Evolutionary conservation across 257 asterid species (phyloP).

Genomic region (Cynanchum wilfordii): DNA sequence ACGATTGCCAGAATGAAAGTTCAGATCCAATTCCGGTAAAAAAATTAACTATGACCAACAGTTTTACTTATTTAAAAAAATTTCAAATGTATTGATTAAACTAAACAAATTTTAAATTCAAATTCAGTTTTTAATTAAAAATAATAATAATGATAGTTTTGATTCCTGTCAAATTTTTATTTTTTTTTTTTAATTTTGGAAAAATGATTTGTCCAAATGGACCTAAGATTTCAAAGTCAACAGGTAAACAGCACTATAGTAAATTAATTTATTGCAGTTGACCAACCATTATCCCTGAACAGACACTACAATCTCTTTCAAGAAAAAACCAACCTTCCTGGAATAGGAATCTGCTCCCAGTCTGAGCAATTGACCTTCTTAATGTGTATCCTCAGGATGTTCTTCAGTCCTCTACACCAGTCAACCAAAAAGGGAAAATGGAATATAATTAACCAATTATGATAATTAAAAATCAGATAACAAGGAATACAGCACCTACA

Average conservation of each 20-base stretch:
- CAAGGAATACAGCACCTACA: background rate
- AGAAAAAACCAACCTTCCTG: conserved; percentile 62
- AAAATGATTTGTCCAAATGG: no score
- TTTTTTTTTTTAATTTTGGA: no score
- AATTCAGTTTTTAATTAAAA: no score
- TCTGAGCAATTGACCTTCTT: conserved; percentile 76
- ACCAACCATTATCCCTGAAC: background rate
- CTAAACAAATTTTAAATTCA: no score
- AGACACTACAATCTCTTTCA: background rate
- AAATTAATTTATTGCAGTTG: background rate
- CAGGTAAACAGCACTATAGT: background rate
- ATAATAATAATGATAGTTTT: no score
- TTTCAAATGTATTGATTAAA: no score
- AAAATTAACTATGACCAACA: no score
- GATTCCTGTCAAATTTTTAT: no score
- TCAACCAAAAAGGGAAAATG: conserved; percentile 8
- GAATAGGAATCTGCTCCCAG: conserved; percentile 85
- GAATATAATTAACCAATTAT: background rate
- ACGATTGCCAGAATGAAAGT: background rate
- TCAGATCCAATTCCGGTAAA: background rate
- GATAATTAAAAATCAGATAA: background rate
- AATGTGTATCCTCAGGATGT: conserved; percentile 76
- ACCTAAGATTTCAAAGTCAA: background rate
- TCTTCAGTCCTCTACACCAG: conserved; percentile 79
- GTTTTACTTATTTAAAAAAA: no score